Conservation (phyloP, 306 rosid genomes). For the Fragaria vesca region DNA sequence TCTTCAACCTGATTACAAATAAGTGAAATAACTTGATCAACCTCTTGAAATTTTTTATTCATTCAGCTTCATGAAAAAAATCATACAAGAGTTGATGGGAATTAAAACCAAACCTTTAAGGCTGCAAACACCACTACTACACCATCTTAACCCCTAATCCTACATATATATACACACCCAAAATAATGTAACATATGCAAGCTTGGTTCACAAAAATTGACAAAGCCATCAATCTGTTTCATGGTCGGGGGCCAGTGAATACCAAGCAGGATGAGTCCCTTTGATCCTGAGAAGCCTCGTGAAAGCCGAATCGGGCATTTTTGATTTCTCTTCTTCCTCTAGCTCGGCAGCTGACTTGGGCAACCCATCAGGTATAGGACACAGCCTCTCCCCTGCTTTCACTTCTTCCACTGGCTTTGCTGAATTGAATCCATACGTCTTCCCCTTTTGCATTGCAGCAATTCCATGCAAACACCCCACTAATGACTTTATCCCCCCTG, state of each 20-base stretch:
- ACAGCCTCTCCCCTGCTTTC: conserved; percentile 22
- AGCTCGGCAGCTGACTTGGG: conserved; percentile 70
- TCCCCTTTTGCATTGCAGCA: conserved; percentile 47
- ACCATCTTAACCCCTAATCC: background rate
- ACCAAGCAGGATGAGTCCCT: conserved; percentile 84
- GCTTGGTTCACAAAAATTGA: background rate
- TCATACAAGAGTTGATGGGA: background rate
- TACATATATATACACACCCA: background rate
- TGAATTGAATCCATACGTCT: conserved; percentile 25
- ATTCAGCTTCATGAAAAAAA: background rate
- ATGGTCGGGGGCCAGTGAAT: conserved; percentile 75
- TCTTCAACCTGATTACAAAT: background rate
- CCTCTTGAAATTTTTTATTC: background rate
- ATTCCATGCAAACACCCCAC: conserved; percentile 71
- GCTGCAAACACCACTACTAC: background rate
- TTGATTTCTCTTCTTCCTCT: conserved; percentile 62
- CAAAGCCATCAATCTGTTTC: conserved; percentile 63
- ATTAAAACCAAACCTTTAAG: background rate
- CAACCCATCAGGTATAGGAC: conserved; percentile 83
- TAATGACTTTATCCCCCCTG: conserved; percentile 66
- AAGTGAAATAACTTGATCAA: background rate
- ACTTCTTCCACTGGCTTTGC: conserved; percentile 20
- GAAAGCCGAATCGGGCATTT: conserved; percentile 76
- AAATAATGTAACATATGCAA: background rate
- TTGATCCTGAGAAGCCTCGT: conserved; percentile 70